Percentiles rank a stretch among this genome's conserved stretches.
phyloP scores from a whole-genome alignment of 805 yeast genomes.

The Barnettozyma pratensis region DNA sequence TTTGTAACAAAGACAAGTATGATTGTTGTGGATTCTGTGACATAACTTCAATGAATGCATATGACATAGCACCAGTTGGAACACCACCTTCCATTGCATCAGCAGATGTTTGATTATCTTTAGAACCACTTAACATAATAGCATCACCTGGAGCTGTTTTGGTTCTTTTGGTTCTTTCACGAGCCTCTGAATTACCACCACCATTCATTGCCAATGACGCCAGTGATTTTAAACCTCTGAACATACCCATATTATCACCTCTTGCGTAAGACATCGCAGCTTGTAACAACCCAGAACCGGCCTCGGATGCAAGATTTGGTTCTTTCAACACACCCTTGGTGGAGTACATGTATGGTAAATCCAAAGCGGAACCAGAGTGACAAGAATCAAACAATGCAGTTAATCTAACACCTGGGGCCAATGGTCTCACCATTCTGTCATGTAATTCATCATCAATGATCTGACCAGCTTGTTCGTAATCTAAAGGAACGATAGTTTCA shows the following conservation, averaged over 20 bases:
- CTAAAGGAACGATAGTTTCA: slow-evolving; percentile 70
- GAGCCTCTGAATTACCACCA: slow-evolving; percentile 30
- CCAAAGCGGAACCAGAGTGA: slow-evolving; percentile 80
- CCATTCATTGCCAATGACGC: slow-evolving; percentile 36
- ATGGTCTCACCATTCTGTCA: slow-evolving; percentile 60
- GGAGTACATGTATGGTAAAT: slow-evolving; percentile 74
- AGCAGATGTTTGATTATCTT: slow-evolving; percentile 79
- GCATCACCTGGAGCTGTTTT: slow-evolving; percentile 77
- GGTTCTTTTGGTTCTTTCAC: slow-evolving; percentile 41
- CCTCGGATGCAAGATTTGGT: slow-evolving; percentile 71
- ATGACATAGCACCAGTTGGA: slow-evolving; percentile 83
- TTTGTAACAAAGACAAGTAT: slow-evolving; percentile 63
- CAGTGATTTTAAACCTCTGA: slow-evolving; percentile 39
- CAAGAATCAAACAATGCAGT: slow-evolving; percentile 83
- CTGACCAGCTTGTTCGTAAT: slow-evolving; percentile 61
- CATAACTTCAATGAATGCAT: slow-evolving; percentile 67
- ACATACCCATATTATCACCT: slow-evolving; percentile 45
- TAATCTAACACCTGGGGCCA: slow-evolving; percentile 68
- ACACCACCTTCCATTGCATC: slow-evolving; percentile 70
- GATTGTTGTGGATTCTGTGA: slow-evolving; percentile 57
- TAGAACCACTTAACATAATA: slow-evolving; percentile 73
- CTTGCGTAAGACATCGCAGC: slow-evolving; percentile 55
- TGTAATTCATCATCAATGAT: slow-evolving; percentile 74
- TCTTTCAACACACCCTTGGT: slow-evolving; percentile 81
- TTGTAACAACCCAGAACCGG: slow-evolving; percentile 59